Evolutionary conservation across 202 grass and related monocot species (phyloP), one percentile per base, ranked within the genome.

Genomic region (Digitaria exilis): DNA sequence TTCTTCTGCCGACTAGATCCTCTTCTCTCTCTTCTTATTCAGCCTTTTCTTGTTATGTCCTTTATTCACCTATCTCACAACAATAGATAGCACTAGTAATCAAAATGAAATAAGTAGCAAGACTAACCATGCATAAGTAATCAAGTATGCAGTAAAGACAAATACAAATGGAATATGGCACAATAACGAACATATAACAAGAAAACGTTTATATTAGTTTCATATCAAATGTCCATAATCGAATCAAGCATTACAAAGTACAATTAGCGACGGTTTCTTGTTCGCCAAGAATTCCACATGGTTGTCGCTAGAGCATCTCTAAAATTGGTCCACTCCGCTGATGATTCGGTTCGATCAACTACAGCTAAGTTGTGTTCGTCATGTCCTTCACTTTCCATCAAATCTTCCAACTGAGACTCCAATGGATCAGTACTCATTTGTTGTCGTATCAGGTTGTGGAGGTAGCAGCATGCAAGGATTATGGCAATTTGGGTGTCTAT

Each of bases 21-120:
- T 79, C 61, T 79, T 66, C 0, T 79, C 60, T 52, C 60, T 79
- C 76, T 13, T 50, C 45, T 78, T 78, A 12, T 30, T 18, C 18
- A 62, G 10, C 4, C 8, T 60, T 77, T 30, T 77, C 7, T 0
- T 22, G 5, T 49, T 45, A 0, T 3, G 10, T 28, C 4, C 37
- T n/a, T 13, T 76, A 5, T 17, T 12, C 5, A 6, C 2, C 37
- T 60, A 18, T 25, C 14, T 71, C 43, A 48, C 6, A 68, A 3
- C 9, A 60, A 45, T 13, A 45, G 11, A 11, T 45, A 45, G 9
- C 43, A 45, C 43, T 11, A 45, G 43, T 45, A 45, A 45, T 45
- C 43, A 26, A 28, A 59, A 24, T 57, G 1, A 57, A 59, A 28
- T 29, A 28, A 28, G 43, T 45, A 26, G 28, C 0, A 4, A 10